Conservation (phyloP, 768 basidiomycete species). For the Naganishia kalamii region DNA sequence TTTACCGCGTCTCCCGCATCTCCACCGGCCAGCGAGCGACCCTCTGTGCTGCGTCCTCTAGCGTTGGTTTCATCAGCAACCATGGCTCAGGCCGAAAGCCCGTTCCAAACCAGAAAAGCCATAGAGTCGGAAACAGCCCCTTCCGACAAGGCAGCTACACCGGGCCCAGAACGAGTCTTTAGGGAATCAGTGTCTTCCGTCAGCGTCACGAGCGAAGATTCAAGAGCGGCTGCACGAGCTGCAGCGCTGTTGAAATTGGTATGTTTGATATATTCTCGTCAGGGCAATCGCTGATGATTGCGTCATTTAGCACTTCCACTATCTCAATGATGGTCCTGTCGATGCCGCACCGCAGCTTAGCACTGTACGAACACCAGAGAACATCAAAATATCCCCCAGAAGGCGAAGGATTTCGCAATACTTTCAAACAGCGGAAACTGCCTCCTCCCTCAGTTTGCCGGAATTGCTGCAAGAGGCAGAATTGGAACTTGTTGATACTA, state of each 20-base stretch:
- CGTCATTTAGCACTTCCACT: background rate
- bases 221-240: conserved; percentile 80
- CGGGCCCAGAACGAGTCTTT: background rate
- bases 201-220: conserved; percentile 71
- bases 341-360: too few species aligned
- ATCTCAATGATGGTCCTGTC: conserved; percentile 2
- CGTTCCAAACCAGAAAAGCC: background rate
- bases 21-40: too few species aligned
- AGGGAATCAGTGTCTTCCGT: conserved; percentile 9
- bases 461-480: conserved; percentile 13
- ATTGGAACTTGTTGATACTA: conserved; percentile 6
- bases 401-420: conserved; percentile 5
- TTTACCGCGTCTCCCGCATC: too few species aligned
- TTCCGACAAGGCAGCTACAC: too few species aligned
- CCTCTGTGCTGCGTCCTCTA: too few species aligned
- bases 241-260: conserved; percentile 87
- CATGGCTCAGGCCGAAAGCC: background rate
- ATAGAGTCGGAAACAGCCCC: background rate
- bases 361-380: background rate
- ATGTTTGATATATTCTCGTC: conserved; percentile 29
- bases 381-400: background rate
- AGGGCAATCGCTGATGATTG: background rate
- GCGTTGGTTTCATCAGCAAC: too few species aligned
- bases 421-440: background rate
- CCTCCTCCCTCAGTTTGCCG: conserved; percentile 1